Conservation (phyloP, 2,329 filamentous ascomycete genomes). For the Microsporum canis region DNA sequence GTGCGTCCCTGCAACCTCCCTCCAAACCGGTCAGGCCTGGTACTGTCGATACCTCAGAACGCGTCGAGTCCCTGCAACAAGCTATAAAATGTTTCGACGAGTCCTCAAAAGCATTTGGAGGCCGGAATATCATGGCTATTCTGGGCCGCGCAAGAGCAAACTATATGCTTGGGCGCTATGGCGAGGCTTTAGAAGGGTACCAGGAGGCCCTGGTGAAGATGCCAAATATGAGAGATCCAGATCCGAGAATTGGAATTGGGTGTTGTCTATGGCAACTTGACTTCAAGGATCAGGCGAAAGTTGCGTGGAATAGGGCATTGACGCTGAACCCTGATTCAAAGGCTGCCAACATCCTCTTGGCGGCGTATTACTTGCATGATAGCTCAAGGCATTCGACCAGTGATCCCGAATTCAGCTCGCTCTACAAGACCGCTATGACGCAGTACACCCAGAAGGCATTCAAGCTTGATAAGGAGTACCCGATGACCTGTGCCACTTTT, state of each 20-base stretch:
- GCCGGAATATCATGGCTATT: constrained; percentile 82
- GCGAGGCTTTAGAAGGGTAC: constrained; percentile 71
- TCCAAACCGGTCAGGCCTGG: constrained; percentile 54
- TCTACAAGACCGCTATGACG: constrained; percentile 91
- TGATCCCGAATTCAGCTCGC: constrained; percentile 68
- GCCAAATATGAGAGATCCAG: constrained; percentile 79
- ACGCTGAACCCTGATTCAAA: constrained; percentile 78
- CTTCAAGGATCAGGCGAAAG: constrained; percentile 82
- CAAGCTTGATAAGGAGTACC: constrained; percentile 83
- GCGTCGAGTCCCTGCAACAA: constrained; percentile 66
- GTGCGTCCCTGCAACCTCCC: constrained; percentile 70
- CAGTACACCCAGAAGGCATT: constrained; percentile 89
- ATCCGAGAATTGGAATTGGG: constrained; percentile 90
- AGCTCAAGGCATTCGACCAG: constrained; percentile 73
- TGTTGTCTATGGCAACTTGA: constrained; percentile 96
- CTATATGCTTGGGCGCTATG: constrained; percentile 76
- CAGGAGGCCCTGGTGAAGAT: constrained; percentile 78
- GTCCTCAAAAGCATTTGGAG: constrained; percentile 69
- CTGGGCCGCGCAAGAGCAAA: constrained; percentile 80
- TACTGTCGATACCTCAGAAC: constrained; percentile 55
- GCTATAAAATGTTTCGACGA: constrained; percentile 93
- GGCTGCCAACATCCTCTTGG: constrained; percentile 78
- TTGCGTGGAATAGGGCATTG: constrained; percentile 77
- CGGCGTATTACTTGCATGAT: constrained; percentile 76
- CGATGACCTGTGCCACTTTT: constrained; percentile 82